A percentile compares a stretch with the other conserved stretches of the same genome.
Evolutionary conservation across 768 basidiomycete genomes (phyloP).

Genomic region (Amanita exitialis): DNA sequence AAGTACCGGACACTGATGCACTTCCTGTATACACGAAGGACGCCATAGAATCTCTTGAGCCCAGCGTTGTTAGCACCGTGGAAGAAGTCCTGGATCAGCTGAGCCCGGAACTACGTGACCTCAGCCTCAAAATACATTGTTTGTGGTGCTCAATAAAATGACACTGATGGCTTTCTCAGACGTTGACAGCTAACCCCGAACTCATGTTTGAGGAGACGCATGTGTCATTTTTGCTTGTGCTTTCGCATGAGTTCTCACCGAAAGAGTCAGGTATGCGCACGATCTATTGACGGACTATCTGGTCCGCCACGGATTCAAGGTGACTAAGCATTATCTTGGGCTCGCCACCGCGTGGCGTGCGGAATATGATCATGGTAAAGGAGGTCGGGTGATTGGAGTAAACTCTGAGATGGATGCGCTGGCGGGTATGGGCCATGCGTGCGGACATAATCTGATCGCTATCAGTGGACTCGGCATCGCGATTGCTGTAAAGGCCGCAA

Average conservation of each 20-base stretch:
- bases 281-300: slow-evolving; percentile 61
- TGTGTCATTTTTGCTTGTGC: slow-evolving; percentile 12
- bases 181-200: slow-evolving; percentile 50
- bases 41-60: slow-evolving; percentile 10
- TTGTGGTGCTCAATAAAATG: slow-evolving; percentile 11
- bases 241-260: slow-evolving; percentile 7
- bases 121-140: slow-evolving; percentile 73
- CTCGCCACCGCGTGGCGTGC: slow-evolving; percentile 74
- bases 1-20: slow-evolving; percentile 18
- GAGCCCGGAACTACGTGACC: slow-evolving; percentile 39
- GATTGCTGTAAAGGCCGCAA: slow-evolving; percentile 59
- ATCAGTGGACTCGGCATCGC: slow-evolving; percentile 68
- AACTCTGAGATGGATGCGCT: slow-evolving; percentile 77
- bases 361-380: slow-evolving; percentile 47
- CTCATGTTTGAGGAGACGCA: slow-evolving; percentile 56
- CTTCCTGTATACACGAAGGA: slow-evolving; percentile 32
- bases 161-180: slow-evolving; percentile 1
- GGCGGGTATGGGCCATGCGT: slow-evolving; percentile 50
- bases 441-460: slow-evolving; percentile 81
- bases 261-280: slow-evolving; percentile 51
- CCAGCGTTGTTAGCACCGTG: slow-evolving; percentile 42
- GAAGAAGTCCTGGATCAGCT: slow-evolving; percentile 43
- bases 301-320: slow-evolving; percentile 54
- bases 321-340: slow-evolving; percentile 61
- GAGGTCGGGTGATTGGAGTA: slow-evolving; percentile 61